These are phyloP conservation scores for Nicotiana attenuata DNA, from an alignment of 257 asterid species.

Conservation along the genomic window DNA sequence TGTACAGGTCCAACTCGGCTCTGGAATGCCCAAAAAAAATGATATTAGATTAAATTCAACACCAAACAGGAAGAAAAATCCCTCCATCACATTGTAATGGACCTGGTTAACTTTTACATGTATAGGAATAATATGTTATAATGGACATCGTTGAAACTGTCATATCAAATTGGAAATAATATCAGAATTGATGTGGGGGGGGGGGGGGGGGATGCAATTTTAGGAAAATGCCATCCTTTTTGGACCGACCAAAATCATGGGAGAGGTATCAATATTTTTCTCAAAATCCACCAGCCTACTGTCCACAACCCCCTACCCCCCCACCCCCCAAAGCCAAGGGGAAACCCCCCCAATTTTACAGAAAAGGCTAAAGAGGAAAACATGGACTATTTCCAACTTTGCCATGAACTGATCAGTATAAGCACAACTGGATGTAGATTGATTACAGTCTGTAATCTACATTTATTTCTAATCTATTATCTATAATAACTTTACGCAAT, in stretches of 20 bases:
- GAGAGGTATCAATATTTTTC: neutral
- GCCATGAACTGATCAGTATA: neutral
- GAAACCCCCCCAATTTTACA: no score
- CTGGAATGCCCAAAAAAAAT: constrained; percentile 27
- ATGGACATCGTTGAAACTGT: neutral
- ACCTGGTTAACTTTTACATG: neutral
- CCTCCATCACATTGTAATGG: neutral
- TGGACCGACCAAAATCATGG: neutral
- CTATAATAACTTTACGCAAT: neutral
- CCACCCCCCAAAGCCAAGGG: no score
- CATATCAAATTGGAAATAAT: neutral
- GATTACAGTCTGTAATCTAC: neutral
- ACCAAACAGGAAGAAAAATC: neutral
- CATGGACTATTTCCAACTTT: neutral
- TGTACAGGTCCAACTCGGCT: constrained; percentile 99
- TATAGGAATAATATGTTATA: neutral
- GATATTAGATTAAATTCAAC: neutral
- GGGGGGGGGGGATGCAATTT: no score
- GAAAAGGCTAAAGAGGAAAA: neutral
- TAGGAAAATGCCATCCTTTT: neutral
- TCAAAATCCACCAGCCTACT: neutral
- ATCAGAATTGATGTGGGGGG: no score
- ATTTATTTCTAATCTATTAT: neutral
- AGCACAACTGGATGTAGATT: neutral
- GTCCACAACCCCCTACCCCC: no score